phyloP scores from a whole-genome alignment of 345 rosid species.

The Boechera retrofracta region DNA sequence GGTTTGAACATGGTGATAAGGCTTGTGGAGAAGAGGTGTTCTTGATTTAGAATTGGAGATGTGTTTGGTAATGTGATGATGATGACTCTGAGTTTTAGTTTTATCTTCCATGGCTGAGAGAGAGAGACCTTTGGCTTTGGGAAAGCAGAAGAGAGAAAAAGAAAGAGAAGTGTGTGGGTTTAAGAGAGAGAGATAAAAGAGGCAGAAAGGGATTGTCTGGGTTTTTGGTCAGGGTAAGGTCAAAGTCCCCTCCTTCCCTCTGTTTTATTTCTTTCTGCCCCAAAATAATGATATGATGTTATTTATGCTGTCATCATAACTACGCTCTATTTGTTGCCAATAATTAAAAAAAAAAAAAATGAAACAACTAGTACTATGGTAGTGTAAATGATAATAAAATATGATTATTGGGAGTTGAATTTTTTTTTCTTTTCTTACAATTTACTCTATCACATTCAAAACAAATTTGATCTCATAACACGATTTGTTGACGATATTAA shows the following conservation, averaged over 20 bases:
- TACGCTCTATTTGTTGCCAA: constrained; percentile 21
- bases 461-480: no score
- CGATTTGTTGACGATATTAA: no score
- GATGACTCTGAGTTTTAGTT: constrained; percentile 42
- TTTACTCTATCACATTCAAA: no score
- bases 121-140: background rate
- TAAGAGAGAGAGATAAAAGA: constrained; percentile 31
- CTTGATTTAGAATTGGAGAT: constrained; percentile 42
- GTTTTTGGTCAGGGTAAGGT: constrained; percentile 47
- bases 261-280: constrained; percentile 5
- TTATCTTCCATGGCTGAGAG: constrained; percentile 66
- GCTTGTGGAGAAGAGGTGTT: constrained; percentile 52
- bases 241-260: constrained; percentile 41
- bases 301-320: constrained; percentile 43
- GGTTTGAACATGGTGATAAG: constrained; percentile 48
- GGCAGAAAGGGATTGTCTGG: constrained; percentile 44
- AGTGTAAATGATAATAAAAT: no score
- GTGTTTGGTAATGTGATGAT: constrained; percentile 29
- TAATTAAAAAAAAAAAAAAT: background rate
- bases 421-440: no score
- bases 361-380: no score
- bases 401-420: no score
- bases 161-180: constrained; percentile 36
- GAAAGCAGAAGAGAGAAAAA: constrained; percentile 34
- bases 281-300: constrained; percentile 13